Evolutionary conservation across 805 yeast species (phyloP).

Genomic region (Tetrapisispora nanseiensis): DNA sequence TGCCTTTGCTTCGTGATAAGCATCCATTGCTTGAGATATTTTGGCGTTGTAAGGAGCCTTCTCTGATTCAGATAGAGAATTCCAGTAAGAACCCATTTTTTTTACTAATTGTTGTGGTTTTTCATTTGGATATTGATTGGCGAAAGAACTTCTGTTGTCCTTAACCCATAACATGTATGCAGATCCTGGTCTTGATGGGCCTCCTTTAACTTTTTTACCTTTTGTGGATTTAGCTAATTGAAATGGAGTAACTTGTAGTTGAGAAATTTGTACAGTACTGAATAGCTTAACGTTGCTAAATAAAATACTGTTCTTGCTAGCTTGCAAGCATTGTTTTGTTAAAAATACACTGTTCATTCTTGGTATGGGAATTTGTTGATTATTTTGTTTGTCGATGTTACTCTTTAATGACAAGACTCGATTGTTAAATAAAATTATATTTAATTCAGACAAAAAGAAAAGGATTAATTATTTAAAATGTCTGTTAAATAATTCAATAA

Average conservation of each 20-base stretch:
- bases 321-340: not conserved
- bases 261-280: not conserved
- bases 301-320: not conserved
- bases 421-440: too few relatives aligned
- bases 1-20: slow-evolving; percentile 6
- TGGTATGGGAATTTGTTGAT: not conserved
- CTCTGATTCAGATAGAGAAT: slow-evolving; percentile 54
- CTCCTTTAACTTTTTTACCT: slow-evolving; percentile 4
- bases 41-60: slow-evolving; percentile 64
- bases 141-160: slow-evolving; percentile 10
- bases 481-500: too few relatives aligned
- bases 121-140: slow-evolving; percentile 14
- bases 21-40: slow-evolving; percentile 9
- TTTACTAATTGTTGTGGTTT: slow-evolving; percentile 32
- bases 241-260: not conserved
- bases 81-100: slow-evolving; percentile 80
- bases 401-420: too few relatives aligned
- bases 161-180: slow-evolving; percentile 18
- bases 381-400: not conserved
- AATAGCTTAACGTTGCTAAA: not conserved
- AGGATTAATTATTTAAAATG: too few relatives aligned
- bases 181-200: slow-evolving; percentile 23
- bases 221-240: not conserved
- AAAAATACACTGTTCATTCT: not conserved
- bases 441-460: too few relatives aligned